Evolutionary conservation across 83 land plant genomes (phyloP).

Genomic region (Picea engelmannii): DNA sequence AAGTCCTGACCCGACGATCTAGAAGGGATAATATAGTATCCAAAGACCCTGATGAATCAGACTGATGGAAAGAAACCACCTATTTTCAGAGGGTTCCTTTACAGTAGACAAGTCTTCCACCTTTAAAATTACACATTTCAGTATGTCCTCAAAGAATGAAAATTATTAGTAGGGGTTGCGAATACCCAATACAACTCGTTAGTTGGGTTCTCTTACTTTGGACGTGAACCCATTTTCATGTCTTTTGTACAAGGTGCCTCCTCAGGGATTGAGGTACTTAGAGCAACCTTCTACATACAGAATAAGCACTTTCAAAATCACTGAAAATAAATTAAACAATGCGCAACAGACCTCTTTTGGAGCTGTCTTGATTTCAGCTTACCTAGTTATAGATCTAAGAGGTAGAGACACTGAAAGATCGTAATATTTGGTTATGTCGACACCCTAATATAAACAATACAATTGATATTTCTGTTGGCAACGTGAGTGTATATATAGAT

Average conservation of each 20-base stretch:
- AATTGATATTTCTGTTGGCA: too few species aligned
- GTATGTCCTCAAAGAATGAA: neutral
- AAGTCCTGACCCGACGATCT: conserved; percentile 36
- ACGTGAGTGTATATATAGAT: too few species aligned
- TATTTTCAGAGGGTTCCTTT: neutral
- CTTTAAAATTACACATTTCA: too few species aligned
- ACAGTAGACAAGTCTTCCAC: neutral
- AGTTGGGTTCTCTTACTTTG: conserved; percentile 1
- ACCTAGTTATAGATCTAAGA: neutral
- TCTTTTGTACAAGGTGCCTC: conserved; percentile 5
- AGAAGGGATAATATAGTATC: conserved; percentile 48
- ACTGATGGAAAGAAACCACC: conserved; percentile 31
- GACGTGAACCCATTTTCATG: neutral
- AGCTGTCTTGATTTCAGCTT: neutral
- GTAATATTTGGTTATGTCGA: neutral
- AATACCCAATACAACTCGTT: conserved; percentile 13
- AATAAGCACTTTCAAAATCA: neutral
- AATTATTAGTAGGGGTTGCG: neutral
- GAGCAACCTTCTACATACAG: conserved; percentile 4
- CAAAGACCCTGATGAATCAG: conserved; percentile 68
- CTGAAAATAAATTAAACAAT: neutral
- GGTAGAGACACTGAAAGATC: neutral
- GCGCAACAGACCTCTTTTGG: neutral
- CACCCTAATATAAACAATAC: neutral
- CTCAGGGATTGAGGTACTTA: neutral